Evolutionary conservation across 2,329 filamentous ascomycete species (phyloP), one percentile per base, ranked within the genome.

Genomic region (Shiraia bambusicola): DNA sequence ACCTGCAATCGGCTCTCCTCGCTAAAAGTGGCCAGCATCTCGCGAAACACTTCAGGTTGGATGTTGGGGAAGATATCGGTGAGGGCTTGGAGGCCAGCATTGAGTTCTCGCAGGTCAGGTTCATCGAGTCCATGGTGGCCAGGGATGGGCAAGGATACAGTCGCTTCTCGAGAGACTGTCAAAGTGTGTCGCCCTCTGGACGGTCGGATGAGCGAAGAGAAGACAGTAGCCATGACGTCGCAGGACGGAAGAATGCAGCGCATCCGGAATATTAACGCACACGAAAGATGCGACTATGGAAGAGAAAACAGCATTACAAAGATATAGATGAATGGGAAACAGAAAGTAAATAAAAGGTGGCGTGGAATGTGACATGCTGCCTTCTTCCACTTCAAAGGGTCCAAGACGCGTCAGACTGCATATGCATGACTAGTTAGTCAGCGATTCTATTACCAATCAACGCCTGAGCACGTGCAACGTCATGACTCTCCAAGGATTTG

Each of bases 31-130:
- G 77, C 71, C 34, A 93, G 80, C 79, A 93, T 87, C 72, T 92
- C 87, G 31, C 87, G 81, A 61, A 93, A 88, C 13, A 91, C 87
- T 54, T 91, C 86, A 45, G 87, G 76, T 66, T 89, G 85, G n/a
- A 91, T 76, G 66, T 91, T 82, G 19, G 88, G 88, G 52, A 93
- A 93, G 7, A 91, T 77, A 34, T 81, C 81, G 15, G 82, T 80
- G 30, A 93, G 78, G 10, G 78, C 81, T 46, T 80, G 79, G 49
- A 93, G 80, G 54, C 82, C 78, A 36, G 75, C 74, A 70, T 92
- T 92, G 34, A 92, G 76, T 44, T 85, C 80, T 52, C 79, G 75
- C 16, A 90, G 75, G 56, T 88, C 79, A 28, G 80, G 78, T 26
- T 78, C 72, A 45, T 84, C 80, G n/a, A 48, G 37, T 22, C 49